Percentiles rank a stretch among this genome's conserved stretches.
Conservation (phyloP, 164 flowering plant species). For the Sextonia rubra region DNA sequence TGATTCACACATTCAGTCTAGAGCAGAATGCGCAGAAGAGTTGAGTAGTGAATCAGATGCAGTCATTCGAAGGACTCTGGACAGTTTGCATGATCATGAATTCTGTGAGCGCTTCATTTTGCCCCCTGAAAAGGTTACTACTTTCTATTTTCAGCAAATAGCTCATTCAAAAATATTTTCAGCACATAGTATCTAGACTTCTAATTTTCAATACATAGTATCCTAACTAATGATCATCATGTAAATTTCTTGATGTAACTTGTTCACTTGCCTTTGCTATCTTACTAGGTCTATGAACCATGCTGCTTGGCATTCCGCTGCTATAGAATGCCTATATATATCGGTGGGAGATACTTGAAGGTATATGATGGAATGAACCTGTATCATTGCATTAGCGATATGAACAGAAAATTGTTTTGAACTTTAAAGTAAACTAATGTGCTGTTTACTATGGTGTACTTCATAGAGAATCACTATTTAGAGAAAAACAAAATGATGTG, state of each 20-base stretch:
- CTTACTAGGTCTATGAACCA: constrained; percentile 50
- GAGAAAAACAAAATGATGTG: too few relatives aligned
- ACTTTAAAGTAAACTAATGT: background rate
- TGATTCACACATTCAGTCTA: constrained; percentile 1
- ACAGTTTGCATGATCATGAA: constrained; percentile 16
- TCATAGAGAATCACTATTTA: background rate
- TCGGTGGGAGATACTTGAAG: constrained; percentile 94
- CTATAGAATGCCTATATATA: constrained; percentile 53
- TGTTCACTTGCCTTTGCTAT: background rate
- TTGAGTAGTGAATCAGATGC: constrained; percentile 15
- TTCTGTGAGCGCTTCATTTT: constrained; percentile 14
- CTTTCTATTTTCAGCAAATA: constrained; percentile 1
- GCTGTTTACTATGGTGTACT: background rate
- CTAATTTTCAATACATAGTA: too few relatives aligned
- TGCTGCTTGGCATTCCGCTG: constrained; percentile 49
- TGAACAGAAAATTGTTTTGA: background rate
- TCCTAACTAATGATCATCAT: too few relatives aligned
- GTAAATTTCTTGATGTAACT: background rate
- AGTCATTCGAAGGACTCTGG: constrained; percentile 15
- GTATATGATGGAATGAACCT: constrained; percentile 29
- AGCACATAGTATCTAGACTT: background rate
- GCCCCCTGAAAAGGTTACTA: constrained; percentile 16
- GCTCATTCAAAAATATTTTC: too few relatives aligned
- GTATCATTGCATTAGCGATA: background rate
- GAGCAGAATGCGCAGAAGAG: constrained; percentile 9